These are phyloP conservation scores for Mycena maculata DNA, from an alignment of 768 basidiomycete genomes.

Conservation along the genomic window DNA sequence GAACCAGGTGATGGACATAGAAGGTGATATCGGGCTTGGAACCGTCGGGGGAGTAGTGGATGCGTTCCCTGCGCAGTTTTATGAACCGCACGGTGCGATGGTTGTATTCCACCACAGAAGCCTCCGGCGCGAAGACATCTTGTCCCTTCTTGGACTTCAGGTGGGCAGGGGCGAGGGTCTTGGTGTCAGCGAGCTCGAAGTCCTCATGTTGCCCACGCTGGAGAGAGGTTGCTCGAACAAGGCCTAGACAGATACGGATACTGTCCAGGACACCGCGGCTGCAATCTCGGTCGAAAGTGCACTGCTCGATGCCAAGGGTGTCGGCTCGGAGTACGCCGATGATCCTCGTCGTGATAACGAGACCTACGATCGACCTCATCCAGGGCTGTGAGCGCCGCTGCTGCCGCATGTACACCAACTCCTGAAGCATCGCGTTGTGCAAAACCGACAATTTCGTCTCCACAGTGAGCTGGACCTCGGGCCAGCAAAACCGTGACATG, in stretches of 20 bases:
- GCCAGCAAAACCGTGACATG: constrained; percentile 18
- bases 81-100: constrained; percentile 23
- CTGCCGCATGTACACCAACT: constrained; percentile 16
- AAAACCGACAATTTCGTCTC: neutral
- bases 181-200: constrained; percentile 5
- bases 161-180: constrained; percentile 12
- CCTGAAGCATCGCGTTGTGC: constrained; percentile 7
- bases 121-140: constrained; percentile 7
- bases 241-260: constrained; percentile 14
- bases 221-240: constrained; percentile 7
- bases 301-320: constrained; percentile 22
- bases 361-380: constrained; percentile 17
- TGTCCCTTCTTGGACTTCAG: neutral
- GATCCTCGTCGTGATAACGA: constrained; percentile 13
- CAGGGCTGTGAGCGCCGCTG: constrained; percentile 26
- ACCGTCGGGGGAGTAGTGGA: neutral
- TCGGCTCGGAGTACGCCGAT: constrained; percentile 21
- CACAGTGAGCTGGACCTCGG: constrained; percentile 3
- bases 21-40: constrained; percentile 7
- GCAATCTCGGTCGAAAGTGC: constrained; percentile 4
- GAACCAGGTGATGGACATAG: constrained; percentile 22
- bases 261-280: constrained; percentile 23
- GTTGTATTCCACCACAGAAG: constrained; percentile 10
- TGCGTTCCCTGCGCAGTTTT: constrained; percentile 4
- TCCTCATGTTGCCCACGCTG: constrained; percentile 25